These are phyloP conservation scores for Puccinia coronata DNA, from an alignment of 1,284 basidiomycete species.

Conservation along the genomic window DNA sequence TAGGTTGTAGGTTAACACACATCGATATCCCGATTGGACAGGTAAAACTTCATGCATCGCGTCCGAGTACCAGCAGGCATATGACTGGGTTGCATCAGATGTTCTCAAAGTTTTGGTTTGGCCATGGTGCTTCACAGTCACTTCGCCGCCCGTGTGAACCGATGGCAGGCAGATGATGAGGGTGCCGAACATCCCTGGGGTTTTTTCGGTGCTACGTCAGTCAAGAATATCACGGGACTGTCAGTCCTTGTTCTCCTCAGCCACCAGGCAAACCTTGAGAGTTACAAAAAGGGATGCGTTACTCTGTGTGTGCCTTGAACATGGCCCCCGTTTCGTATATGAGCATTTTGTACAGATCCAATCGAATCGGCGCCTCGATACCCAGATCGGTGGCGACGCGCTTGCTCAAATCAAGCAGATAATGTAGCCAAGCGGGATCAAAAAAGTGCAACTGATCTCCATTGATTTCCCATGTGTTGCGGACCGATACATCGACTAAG, in stretches of 20 bases:
- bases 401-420: slow-evolving; percentile 7
- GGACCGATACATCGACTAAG: not conserved
- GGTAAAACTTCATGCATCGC: slow-evolving; percentile 50
- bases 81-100: not conserved
- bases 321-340: slow-evolving; percentile 2
- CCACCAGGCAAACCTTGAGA: no score
- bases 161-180: slow-evolving; percentile 50
- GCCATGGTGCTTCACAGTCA: slow-evolving; percentile 1
- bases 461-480: not conserved
- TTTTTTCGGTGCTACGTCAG: slow-evolving; percentile 6
- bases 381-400: not conserved
- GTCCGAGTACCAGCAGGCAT: slow-evolving; percentile 51
- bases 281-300: not conserved
- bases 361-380: not conserved
- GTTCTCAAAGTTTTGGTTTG: not conserved
- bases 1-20: slow-evolving; percentile 47
- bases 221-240: not conserved
- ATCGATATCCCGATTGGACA: slow-evolving; percentile 46
- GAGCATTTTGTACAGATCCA: not conserved
- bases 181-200: slow-evolving; percentile 42
- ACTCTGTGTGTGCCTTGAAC: not conserved
- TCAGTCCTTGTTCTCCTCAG: no score
- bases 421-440: not conserved
- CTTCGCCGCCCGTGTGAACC: slow-evolving; percentile 47
- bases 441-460: slow-evolving; percentile 10